Evolutionary conservation across 2,329 filamentous ascomycete species (phyloP), one percentile per base, ranked within the genome.

Genomic region (Pseudocercospora crystallina): DNA sequence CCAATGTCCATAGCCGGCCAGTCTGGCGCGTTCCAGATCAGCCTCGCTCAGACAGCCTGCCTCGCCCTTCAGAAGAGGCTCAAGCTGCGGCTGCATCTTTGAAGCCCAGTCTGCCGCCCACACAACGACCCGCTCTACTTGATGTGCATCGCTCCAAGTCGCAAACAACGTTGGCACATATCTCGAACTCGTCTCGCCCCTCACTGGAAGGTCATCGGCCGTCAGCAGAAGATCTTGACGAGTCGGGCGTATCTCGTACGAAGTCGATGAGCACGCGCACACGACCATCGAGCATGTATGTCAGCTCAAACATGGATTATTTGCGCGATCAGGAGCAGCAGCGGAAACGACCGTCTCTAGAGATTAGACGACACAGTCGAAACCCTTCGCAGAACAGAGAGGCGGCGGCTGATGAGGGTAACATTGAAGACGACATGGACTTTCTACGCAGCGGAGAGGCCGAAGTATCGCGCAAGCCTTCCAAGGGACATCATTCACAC

Each of bases 231-330:
- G 87, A 91, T 42, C 65, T 81, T 7, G 73, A 82, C 8, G 82
- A 86, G 33, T 72, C 78, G 0, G 37, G 46, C 8, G 68, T 84
- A 8, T 73, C 72, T 33, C 73, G 82, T 29, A 81, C 83, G 1
- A 84, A 80, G 63, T 85, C 86, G 17, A 80, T 83, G n/a, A 82
- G 82, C 59, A 69, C 79, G 60, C 83, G 85, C 54, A 79, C 83
- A 47, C 81, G 92, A 39, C 92, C 92, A 65, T 78, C 83, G 1
- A 96, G 91, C 68, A 88, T 89, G 31, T 89, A 91, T 66, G 80
- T 95, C 3, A 87, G 90, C 61, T 87, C 87, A 0, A 90, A 87
- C 64, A 77, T 94, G 45, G 90, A 95, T 52, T 90, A 89, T 63
- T 76, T 95, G 13, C 85, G 89, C 15, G 90, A 94, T 61, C 81